These are phyloP conservation scores for Lanmaoa pseudosensibilis DNA, from an alignment of 768 basidiomycete genomes.

Conservation along the genomic window DNA sequence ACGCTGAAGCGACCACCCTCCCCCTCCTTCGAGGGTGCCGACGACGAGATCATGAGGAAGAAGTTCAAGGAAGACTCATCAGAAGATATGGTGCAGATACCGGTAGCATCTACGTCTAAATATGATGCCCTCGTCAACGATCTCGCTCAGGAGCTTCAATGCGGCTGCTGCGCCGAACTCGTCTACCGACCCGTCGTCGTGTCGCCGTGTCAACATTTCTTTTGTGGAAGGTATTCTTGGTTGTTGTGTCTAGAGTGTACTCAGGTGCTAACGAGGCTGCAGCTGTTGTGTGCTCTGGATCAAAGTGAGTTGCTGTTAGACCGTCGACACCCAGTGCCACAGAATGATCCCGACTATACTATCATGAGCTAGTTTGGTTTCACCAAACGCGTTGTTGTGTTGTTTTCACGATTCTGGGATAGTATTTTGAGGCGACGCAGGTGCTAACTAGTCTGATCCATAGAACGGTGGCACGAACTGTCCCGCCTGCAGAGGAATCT, in stretches of 20 bases:
- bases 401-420: not conserved
- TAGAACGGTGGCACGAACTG: constrained; percentile 86
- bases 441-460: constrained; percentile 15
- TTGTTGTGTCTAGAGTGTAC: not conserved
- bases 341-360: not conserved
- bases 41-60: constrained; percentile 54
- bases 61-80: constrained; percentile 52
- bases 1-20: constrained; percentile 63
- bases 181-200: constrained; percentile 83
- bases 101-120: constrained; percentile 22
- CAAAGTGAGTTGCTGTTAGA: constrained; percentile 53
- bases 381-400: not conserved
- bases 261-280: constrained; percentile 43
- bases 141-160: constrained; percentile 73
- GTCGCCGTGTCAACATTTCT: constrained; percentile 85
- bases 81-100: constrained; percentile 15
- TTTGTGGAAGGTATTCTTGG: constrained; percentile 74
- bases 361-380: not conserved
- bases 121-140: constrained; percentile 50
- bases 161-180: constrained; percentile 82
- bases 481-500: constrained; percentile 74
- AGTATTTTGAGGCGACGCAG: not conserved
- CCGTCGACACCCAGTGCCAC: constrained; percentile 1
- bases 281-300: constrained; percentile 87
- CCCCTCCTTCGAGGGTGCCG: constrained; percentile 52